Percentiles rank a stretch among this genome's conserved stretches.
These are phyloP conservation scores for Brassica carinata DNA, from an alignment of 345 rosid species.

Conservation along the genomic window DNA sequence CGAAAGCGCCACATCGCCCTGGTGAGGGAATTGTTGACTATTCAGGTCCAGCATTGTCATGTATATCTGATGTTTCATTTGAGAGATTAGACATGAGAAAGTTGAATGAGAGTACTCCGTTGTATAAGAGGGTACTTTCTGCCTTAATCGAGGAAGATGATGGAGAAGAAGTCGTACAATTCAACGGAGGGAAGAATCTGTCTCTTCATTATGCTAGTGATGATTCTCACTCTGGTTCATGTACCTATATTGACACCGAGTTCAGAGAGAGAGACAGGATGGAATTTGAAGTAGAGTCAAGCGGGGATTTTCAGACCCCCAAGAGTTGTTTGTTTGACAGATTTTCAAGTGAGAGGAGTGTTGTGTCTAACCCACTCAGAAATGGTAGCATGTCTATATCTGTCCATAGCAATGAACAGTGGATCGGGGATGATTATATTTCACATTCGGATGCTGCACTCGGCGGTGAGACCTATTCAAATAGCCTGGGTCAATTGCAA, in stretches of 20 bases:
- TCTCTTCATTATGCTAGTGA: slow-evolving; percentile 87
- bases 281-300: slow-evolving; percentile 95
- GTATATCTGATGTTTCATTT: slow-evolving; percentile 46
- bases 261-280: slow-evolving; percentile 80
- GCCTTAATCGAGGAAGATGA: slow-evolving; percentile 97
- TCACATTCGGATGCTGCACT: slow-evolving; percentile 62
- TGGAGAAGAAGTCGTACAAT: slow-evolving; percentile 65
- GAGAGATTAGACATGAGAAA: slow-evolving; percentile 56
- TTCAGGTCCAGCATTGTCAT: slow-evolving; percentile 45
- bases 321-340: slow-evolving; percentile 64
- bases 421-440: slow-evolving; percentile 73
- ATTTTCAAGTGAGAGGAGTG: slow-evolving; percentile 70
- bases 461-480: slow-evolving; percentile 65
- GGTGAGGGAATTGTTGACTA: slow-evolving; percentile 47
- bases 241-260: slow-evolving; percentile 82
- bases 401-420: slow-evolving; percentile 71
- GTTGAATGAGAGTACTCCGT: slow-evolving; percentile 64
- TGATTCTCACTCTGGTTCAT: slow-evolving; percentile 97
- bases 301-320: slow-evolving; percentile 64
- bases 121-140: slow-evolving; percentile 86
- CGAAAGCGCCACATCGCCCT: slow-evolving; percentile 45
- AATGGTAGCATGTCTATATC: slow-evolving; percentile 66
- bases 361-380: slow-evolving; percentile 61
- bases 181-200: slow-evolving; percentile 67
- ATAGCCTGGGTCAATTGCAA: slow-evolving; percentile 55